A percentile compares a stretch with the other conserved stretches of the same genome.
phyloP scores from a whole-genome alignment of 2,329 filamentous ascomycete species.

The Lasiodiplodia hormozganensis region DNA sequence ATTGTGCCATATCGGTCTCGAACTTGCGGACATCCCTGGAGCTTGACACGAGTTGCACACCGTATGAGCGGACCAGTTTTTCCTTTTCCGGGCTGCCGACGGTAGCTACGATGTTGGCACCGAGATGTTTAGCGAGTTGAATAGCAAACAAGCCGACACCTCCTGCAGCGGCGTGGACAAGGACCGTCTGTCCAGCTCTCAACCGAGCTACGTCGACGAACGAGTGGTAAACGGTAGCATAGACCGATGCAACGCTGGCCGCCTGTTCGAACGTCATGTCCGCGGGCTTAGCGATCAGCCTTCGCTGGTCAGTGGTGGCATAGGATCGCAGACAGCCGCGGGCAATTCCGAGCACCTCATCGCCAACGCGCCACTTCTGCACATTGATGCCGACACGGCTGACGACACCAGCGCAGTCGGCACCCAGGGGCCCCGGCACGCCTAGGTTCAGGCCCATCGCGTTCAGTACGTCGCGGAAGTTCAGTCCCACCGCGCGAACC shows the following conservation, averaged over 20 bases:
- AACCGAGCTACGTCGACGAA: conserved; percentile 42
- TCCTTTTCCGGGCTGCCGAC: conserved; percentile 37
- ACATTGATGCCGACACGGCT: conserved; percentile 30
- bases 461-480: not conserved
- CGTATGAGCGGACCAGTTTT: not conserved
- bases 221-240: conserved; percentile 35
- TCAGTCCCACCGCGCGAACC: conserved; percentile 30
- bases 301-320: not conserved
- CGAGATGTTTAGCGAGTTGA: conserved; percentile 36
- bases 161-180: conserved; percentile 41
- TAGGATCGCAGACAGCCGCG: conserved; percentile 4
- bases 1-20: conserved; percentile 33
- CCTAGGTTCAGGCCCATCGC: not conserved
- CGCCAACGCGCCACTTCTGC: conserved; percentile 8
- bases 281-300: conserved; percentile 1
- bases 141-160: conserved; percentile 42
- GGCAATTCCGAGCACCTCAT: conserved; percentile 17
- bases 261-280: conserved; percentile 26
- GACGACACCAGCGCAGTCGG: conserved; percentile 35
- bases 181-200: conserved; percentile 40
- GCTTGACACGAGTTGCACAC: not conserved
- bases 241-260: conserved; percentile 31
- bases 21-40: conserved; percentile 38
- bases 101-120: conserved; percentile 37
- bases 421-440: conserved; percentile 30